Evolutionary conservation across 352 stramenopile species (phyloP).

Genomic region (Phytopythium boreale): DNA sequence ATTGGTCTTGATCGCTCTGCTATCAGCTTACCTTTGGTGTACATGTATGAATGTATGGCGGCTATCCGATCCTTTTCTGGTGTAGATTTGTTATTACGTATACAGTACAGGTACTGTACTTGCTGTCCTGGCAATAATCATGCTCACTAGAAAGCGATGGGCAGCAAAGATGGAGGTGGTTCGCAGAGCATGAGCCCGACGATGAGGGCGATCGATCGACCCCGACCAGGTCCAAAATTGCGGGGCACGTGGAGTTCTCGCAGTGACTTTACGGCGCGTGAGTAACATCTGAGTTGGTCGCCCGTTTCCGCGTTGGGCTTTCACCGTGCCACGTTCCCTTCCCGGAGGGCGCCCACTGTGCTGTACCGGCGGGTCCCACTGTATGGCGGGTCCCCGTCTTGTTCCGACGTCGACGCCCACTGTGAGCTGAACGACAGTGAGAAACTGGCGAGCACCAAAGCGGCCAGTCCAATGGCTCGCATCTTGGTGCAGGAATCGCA

Average conservation of each 20-base stretch:
- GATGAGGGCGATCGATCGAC: not conserved
- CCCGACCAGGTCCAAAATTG: not conserved
- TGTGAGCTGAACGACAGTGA: not conserved
- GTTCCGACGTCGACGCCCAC: constrained; percentile 7
- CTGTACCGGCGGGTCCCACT: not conserved
- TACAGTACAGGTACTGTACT: too few species aligned
- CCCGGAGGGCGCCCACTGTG: not conserved
- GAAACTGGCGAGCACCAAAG: not conserved
- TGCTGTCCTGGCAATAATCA: too few species aligned
- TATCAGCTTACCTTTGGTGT: too few species aligned
- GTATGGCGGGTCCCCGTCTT: not conserved
- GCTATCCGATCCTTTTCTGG: too few species aligned
- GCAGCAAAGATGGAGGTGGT: too few species aligned
- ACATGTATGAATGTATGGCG: too few species aligned
- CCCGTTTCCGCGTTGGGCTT: not conserved
- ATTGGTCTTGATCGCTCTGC: too few species aligned
- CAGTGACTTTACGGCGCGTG: not conserved
- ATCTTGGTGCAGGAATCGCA: not conserved
- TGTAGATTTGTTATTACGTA: too few species aligned
- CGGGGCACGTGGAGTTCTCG: not conserved
- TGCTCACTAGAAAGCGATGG: too few species aligned
- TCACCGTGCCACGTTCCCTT: not conserved
- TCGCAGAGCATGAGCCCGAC: too few species aligned
- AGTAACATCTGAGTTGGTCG: constrained; percentile 9
- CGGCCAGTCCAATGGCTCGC: not conserved